Evolutionary conservation across 2,329 filamentous ascomycete genomes (phyloP).

Genomic region (Aureobasidium subglaciale): DNA sequence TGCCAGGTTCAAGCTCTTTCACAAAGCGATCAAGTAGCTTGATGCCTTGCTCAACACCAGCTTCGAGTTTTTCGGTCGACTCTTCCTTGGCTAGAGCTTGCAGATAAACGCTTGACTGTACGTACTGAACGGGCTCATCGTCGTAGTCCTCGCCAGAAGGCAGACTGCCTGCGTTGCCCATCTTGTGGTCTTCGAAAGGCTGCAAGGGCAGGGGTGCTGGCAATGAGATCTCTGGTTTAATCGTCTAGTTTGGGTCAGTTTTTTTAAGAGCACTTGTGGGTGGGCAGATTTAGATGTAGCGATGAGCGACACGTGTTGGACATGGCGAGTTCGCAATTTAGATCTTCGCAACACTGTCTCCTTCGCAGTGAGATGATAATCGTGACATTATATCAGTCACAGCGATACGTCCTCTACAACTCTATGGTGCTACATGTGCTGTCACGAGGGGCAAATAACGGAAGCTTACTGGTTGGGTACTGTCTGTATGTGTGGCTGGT

Average conservation of each 20-base stretch:
- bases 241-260: not conserved
- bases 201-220: not conserved
- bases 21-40: constrained; percentile 32
- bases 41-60: constrained; percentile 33
- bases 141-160: not conserved
- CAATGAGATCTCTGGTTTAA: not conserved
- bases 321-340: too few relatives aligned
- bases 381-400: too few relatives aligned
- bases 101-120: constrained; percentile 18
- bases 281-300: too few relatives aligned
- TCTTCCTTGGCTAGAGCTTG: constrained; percentile 28
- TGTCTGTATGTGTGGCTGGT: not conserved
- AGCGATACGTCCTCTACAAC: too few relatives aligned
- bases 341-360: too few relatives aligned
- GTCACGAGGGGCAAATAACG: not conserved
- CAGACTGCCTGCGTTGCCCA: not conserved
- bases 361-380: too few relatives aligned
- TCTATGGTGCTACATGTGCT: too few relatives aligned
- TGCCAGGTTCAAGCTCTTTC: constrained; percentile 24
- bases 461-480: not conserved
- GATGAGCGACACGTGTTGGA: too few relatives aligned
- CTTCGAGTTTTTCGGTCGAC: constrained; percentile 32
- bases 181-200: not conserved
- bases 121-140: not conserved
- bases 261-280: not conserved